Conservation (phyloP, 352 stramenopile genomes). For the Pythium aphanidermatum region DNA sequence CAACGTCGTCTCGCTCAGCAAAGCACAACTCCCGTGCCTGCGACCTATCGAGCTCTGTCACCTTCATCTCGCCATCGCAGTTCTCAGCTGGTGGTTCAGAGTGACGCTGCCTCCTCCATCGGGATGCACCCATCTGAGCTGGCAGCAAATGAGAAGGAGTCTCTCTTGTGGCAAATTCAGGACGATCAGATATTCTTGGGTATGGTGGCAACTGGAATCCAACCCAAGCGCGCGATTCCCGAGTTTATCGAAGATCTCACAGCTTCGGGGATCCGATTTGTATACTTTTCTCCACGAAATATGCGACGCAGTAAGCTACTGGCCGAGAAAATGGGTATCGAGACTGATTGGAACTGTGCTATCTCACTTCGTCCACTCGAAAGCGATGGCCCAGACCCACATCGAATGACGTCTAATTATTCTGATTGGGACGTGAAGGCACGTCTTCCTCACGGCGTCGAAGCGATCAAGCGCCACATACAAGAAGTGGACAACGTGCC, state of each 20-base stretch:
- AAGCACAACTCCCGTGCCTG: slow-evolving; percentile 13
- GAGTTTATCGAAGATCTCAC: slow-evolving; percentile 94
- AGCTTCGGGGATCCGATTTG: slow-evolving; percentile 94
- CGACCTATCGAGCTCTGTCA: slow-evolving; percentile 9
- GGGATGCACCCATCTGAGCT: slow-evolving; percentile 44
- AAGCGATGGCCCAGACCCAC: slow-evolving; percentile 87
- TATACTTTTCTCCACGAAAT: slow-evolving; percentile 99
- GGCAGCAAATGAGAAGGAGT: slow-evolving; percentile 48
- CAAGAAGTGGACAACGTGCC: slow-evolving; percentile 98
- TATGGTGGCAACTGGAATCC: slow-evolving; percentile 93
- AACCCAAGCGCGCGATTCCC: slow-evolving; percentile 92
- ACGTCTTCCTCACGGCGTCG: slow-evolving; percentile 92
- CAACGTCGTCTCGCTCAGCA: slow-evolving; percentile 2
- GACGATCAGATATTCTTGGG: slow-evolving; percentile 97
- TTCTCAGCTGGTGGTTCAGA: slow-evolving; percentile 5
- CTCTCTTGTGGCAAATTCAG: slow-evolving; percentile 79
- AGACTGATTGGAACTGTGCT: slow-evolving; percentile 98
- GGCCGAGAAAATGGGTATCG: slow-evolving; percentile 98
- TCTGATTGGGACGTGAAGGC: slow-evolving; percentile 97
- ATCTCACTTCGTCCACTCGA: slow-evolving; percentile 95
- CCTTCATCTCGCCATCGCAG: slow-evolving; percentile 11
- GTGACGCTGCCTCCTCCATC: slow-evolving; percentile 49
- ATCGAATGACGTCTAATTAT: slow-evolving; percentile 97
- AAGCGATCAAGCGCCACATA: slow-evolving; percentile 95
- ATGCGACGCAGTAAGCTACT: slow-evolving; percentile 97